phyloP scores from a whole-genome alignment of 306 rosid genomes.

The Lathyrus tuberosus region DNA sequence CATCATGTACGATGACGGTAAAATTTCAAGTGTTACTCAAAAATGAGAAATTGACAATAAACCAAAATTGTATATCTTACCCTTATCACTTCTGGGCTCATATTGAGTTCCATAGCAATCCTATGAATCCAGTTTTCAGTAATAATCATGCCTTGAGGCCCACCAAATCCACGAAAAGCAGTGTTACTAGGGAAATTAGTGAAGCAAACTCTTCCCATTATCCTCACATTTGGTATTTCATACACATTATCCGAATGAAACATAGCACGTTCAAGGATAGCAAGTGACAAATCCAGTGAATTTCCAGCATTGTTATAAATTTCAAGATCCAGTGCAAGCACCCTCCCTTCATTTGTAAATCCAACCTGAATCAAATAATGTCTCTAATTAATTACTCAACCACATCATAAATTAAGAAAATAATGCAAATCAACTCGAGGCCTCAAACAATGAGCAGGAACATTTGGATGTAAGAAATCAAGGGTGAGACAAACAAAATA shows the following conservation, averaged over 20 bases:
- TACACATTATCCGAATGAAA: slow-evolving; percentile 94
- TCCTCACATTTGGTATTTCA: slow-evolving; percentile 90
- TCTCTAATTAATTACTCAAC: slow-evolving; percentile 33
- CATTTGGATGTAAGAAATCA: slow-evolving; percentile 23
- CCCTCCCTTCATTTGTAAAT: slow-evolving; percentile 88
- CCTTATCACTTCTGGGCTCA: slow-evolving; percentile 81
- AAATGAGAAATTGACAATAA: background rate
- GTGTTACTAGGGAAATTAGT: slow-evolving; percentile 89
- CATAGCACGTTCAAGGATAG: slow-evolving; percentile 94
- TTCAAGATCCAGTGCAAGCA: slow-evolving; percentile 85
- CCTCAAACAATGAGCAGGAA: slow-evolving; percentile 7
- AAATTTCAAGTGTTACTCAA: slow-evolving; percentile 36
- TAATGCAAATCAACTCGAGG: slow-evolving; percentile 5
- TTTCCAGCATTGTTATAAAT: slow-evolving; percentile 92
- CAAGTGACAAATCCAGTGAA: slow-evolving; percentile 82
- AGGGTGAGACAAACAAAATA: slow-evolving; percentile 30
- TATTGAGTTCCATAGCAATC: slow-evolving; percentile 77
- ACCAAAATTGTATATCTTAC: slow-evolving; percentile 49
- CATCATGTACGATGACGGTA: slow-evolving; percentile 9
- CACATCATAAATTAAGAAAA: slow-evolving; percentile 29
- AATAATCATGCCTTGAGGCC: slow-evolving; percentile 98
- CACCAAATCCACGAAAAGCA: slow-evolving; percentile 98
- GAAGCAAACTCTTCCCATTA: slow-evolving; percentile 80
- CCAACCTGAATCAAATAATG: slow-evolving; percentile 65
- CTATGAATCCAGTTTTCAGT: slow-evolving; percentile 94